These are phyloP conservation scores for Neoscytalidium dimidiatum DNA, from an alignment of 2,329 filamentous ascomycete species.

Conservation along the genomic window DNA sequence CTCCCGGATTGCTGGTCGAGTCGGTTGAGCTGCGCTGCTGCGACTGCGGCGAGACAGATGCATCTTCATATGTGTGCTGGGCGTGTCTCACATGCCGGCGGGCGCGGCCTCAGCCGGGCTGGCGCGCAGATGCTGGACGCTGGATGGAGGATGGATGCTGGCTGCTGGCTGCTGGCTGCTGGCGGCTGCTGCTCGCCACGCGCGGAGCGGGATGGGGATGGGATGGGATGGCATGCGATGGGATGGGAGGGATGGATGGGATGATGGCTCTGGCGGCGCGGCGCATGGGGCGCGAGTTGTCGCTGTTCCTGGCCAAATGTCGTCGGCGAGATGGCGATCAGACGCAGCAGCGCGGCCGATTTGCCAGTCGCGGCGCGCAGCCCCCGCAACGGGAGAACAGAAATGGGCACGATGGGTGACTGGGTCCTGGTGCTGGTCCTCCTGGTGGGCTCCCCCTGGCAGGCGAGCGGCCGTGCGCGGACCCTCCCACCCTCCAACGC, in stretches of 20 bases:
- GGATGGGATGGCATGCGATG: background rate
- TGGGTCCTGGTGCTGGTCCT: no score
- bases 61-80: background rate
- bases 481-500: background rate
- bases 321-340: conserved; percentile 15
- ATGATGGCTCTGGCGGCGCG: background rate
- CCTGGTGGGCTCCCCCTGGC: background rate
- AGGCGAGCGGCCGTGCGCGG: background rate
- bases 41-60: background rate
- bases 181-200: background rate
- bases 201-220: background rate
- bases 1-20: no score
- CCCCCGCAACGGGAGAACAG: conserved; percentile 14
- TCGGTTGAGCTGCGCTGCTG: background rate
- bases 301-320: conserved; percentile 12
- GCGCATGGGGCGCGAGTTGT: conserved; percentile 4
- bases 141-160: background rate
- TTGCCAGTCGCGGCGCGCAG: background rate
- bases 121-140: background rate
- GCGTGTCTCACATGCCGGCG: background rate
- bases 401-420: no score
- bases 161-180: no score
- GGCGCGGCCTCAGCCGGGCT: background rate
- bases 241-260: background rate
- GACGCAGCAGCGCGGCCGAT: background rate